A percentile compares a stretch with the other conserved stretches of the same genome.
These are phyloP conservation scores for Neofusicoccum laricinum DNA, from an alignment of 2,329 filamentous ascomycete species.

Conservation along the genomic window DNA sequence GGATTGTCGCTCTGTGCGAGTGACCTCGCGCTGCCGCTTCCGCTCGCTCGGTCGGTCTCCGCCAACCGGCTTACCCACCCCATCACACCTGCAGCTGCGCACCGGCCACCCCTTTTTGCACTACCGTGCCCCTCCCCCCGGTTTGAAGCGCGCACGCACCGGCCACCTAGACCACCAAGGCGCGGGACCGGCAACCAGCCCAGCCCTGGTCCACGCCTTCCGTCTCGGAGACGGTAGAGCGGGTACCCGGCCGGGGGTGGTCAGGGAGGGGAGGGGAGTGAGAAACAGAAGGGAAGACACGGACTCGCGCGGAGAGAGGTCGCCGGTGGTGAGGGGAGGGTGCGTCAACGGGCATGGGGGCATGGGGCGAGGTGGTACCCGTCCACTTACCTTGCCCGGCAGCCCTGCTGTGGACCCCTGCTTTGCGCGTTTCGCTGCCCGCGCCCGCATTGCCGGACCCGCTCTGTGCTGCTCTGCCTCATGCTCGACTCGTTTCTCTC, in stretches of 20 bases:
- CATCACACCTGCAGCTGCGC: neutral
- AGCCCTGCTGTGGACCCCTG: neutral
- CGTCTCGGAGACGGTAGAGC: neutral
- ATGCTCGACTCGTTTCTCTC: neutral
- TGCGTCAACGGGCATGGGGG: neutral
- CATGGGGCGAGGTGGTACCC: neutral
- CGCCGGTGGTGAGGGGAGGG: neutral
- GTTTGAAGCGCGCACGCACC: neutral
- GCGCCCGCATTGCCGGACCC: neutral
- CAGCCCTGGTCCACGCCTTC: too few species aligned
- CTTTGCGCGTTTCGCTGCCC: neutral
- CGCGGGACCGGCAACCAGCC: too few species aligned
- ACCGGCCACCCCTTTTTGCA: too few species aligned
- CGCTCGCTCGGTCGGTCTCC: neutral
- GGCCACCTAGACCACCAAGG: neutral
- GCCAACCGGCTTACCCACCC: neutral
- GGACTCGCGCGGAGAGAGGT: constrained; percentile 9
- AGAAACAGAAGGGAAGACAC: neutral
- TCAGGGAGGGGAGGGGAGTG: neutral
- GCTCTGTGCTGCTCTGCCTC: neutral
- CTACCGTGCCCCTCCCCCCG: neutral
- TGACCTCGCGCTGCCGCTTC: neutral
- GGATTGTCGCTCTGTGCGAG: constrained; percentile 17
- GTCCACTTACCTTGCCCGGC: neutral
- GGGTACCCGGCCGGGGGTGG: neutral